phyloP scores from a whole-genome alignment of 371 early-diverging fungal genomes.

The Thermomucor indicae-seudaticae region DNA sequence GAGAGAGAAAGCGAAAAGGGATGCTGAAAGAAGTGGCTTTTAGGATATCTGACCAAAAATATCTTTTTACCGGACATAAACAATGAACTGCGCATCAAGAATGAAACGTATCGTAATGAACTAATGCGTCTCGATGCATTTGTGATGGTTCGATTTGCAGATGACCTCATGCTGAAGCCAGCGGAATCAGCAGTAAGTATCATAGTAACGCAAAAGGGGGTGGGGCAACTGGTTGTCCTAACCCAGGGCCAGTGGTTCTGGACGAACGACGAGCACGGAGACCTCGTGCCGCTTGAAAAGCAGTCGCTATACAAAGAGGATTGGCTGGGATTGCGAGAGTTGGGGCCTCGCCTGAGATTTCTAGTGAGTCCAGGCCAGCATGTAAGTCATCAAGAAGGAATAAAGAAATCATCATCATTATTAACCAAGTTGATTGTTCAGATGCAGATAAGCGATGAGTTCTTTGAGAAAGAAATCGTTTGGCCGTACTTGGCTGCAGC shows the following conservation, averaged over 20 bases:
- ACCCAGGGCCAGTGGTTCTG: conserved; percentile 71
- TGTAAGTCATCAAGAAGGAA: conserved; percentile 44
- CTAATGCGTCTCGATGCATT: conserved; percentile 62
- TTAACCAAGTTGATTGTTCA: conserved; percentile 11
- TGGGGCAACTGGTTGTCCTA: background rate
- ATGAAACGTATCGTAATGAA: conserved; percentile 52
- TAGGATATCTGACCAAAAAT: conserved; percentile 67
- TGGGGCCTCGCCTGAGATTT: conserved; percentile 53
- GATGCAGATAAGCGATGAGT: conserved; percentile 60
- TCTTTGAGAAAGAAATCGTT: conserved; percentile 42
- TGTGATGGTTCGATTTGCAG: conserved; percentile 73
- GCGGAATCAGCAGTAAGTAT: conserved; percentile 62
- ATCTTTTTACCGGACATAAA: conserved; percentile 87
- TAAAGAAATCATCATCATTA: background rate
- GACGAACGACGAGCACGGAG: conserved; percentile 50
- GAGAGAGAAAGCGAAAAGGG: background rate
- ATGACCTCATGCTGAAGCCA: conserved; percentile 81
- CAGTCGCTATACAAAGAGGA: conserved; percentile 64
- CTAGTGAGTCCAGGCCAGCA: conserved; percentile 64
- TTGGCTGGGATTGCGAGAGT: conserved; percentile 64
- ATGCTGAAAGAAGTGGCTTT: conserved; percentile 1
- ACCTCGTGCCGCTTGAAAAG: conserved; percentile 49
- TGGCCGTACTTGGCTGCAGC: conserved; percentile 37
- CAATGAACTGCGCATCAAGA: conserved; percentile 60
- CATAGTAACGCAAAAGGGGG: background rate